These are phyloP conservation scores for Moricandia arvensis DNA, from an alignment of 345 rosid genomes.

Conservation along the genomic window DNA sequence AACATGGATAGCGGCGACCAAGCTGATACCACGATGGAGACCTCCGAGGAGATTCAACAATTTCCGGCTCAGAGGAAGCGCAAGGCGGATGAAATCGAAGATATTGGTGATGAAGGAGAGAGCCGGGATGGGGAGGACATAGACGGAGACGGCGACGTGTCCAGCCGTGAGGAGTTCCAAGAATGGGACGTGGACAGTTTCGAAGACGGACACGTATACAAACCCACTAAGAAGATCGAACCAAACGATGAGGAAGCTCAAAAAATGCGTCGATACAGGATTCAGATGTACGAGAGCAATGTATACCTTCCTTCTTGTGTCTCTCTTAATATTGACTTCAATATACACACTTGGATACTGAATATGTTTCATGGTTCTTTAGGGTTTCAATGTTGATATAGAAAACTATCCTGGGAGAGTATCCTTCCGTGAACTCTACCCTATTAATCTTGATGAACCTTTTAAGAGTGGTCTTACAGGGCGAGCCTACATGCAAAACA, in stretches of 20 bases:
- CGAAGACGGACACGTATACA: conserved; percentile 1
- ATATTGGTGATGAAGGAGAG: not conserved
- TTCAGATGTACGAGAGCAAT: conserved; percentile 10
- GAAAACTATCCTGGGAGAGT: not conserved
- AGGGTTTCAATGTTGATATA: not conserved
- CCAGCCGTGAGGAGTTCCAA: conserved; percentile 9
- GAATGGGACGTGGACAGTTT: conserved; percentile 28
- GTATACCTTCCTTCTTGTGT: not conserved
- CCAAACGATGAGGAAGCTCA: conserved; percentile 11
- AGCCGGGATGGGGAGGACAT: not conserved
- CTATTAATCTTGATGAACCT: not conserved
- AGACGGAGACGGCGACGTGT: not conserved
- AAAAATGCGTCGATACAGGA: conserved; percentile 4
- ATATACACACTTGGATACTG: not conserved
- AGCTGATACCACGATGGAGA: not conserved
- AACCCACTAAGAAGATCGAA: not conserved
- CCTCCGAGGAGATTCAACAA: not conserved
- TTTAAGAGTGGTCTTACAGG: not conserved
- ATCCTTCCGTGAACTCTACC: not conserved
- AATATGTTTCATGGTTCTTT: not conserved
- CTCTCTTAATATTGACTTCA: not conserved
- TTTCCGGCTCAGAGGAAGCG: not conserved
- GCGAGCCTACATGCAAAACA: not conserved
- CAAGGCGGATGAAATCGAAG: not conserved
- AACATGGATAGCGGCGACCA: not conserved